Evolutionary conservation across 768 basidiomycete genomes (phyloP).

Genomic region (Ramaria rubella): DNA sequence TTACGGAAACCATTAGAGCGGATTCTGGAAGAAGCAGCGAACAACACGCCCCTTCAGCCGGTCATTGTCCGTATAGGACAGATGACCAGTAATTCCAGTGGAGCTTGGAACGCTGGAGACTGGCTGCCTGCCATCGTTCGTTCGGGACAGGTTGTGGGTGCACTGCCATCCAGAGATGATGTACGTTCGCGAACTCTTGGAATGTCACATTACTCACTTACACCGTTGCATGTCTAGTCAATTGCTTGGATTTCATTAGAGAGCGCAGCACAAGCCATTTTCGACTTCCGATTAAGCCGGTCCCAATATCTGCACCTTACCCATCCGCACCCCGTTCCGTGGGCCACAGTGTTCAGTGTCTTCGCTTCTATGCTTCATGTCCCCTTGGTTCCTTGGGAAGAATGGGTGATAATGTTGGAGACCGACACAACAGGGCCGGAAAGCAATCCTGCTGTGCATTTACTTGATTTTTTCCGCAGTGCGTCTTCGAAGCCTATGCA

Average conservation of each 20-base stretch:
- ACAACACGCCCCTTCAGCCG: background rate
- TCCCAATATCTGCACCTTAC: conserved; percentile 16
- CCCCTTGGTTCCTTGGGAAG: conserved; percentile 10
- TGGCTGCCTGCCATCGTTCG: conserved; percentile 33
- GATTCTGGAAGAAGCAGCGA: conserved; percentile 4
- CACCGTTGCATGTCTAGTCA: conserved; percentile 18
- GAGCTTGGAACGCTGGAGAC: conserved; percentile 30
- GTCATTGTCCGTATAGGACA: no score
- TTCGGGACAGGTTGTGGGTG: conserved; percentile 12
- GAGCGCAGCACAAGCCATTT: conserved; percentile 25
- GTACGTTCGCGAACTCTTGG: background rate
- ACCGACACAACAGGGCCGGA: background rate
- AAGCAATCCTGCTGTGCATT: background rate
- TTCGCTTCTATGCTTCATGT: conserved; percentile 20
- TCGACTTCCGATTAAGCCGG: conserved; percentile 13
- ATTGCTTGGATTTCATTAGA: conserved; percentile 37
- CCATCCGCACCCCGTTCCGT: conserved; percentile 24
- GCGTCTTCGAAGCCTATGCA: background rate
- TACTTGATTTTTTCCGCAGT: background rate
- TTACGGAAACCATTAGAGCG: background rate
- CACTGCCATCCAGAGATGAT: conserved; percentile 15
- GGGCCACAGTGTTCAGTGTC: conserved; percentile 17
- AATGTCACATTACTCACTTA: background rate
- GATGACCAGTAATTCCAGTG: conserved; percentile 11
- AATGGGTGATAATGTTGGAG: background rate